Percentiles rank a stretch among this genome's conserved stretches.
Conservation (phyloP, 2,329 filamentous ascomycete genomes). For the Sporothrix sp. region DNA sequence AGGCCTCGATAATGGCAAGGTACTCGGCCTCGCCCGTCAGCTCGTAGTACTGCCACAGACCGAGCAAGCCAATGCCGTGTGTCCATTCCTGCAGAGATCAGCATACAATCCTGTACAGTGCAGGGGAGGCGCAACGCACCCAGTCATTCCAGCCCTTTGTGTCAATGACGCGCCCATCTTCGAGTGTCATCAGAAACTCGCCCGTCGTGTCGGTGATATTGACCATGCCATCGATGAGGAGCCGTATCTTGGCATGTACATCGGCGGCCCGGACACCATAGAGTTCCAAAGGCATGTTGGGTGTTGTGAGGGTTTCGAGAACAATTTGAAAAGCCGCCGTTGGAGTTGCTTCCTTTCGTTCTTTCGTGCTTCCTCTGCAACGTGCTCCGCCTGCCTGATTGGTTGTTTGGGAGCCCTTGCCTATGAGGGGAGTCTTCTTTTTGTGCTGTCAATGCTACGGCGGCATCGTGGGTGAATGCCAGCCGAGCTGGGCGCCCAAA, state of each 20-base stretch:
- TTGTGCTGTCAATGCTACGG: no score
- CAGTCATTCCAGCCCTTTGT: conserved; percentile 78
- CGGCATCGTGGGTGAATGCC: conserved; percentile 3
- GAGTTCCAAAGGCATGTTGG: conserved; percentile 32
- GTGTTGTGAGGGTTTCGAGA: not conserved
- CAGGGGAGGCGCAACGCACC: conserved; percentile 23
- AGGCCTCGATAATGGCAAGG: conserved; percentile 59
- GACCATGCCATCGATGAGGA: conserved; percentile 63
- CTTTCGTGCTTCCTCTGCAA: no score
- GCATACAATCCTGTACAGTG: not conserved
- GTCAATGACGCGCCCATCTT: conserved; percentile 67
- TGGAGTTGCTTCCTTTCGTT: no score
- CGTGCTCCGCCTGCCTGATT: no score
- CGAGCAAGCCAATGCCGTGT: conserved; percentile 70
- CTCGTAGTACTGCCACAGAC: conserved; percentile 73
- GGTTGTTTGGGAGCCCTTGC: no score
- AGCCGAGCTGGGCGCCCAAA: not conserved
- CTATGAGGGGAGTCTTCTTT: no score
- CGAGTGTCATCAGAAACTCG: conserved; percentile 60
- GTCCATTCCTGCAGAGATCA: conserved; percentile 51
- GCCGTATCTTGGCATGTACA: conserved; percentile 47
- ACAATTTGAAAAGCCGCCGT: no score
- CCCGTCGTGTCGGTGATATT: conserved; percentile 69
- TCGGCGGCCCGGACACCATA: conserved; percentile 38
- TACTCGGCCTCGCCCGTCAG: conserved; percentile 53